Percentiles rank a stretch among this genome's conserved stretches.
phyloP scores from a whole-genome alignment of 2,329 filamentous ascomycete species.

The Chrysoporthe puriensis region DNA sequence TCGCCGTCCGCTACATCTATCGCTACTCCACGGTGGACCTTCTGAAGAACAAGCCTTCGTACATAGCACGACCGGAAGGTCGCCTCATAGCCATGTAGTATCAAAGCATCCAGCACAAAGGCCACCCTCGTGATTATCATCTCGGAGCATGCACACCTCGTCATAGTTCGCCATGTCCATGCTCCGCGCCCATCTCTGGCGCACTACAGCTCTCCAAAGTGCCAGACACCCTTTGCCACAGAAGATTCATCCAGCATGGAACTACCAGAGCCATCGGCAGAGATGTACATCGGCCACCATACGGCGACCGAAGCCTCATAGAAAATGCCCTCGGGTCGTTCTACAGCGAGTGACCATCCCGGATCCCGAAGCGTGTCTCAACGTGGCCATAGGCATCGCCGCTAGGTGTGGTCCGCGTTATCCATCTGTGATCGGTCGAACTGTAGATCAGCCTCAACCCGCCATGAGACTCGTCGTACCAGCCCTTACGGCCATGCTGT shows the following conservation, averaged over 20 bases:
- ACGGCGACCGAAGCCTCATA: background rate
- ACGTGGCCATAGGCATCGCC: background rate
- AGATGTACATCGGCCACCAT: background rate
- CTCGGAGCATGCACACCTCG: background rate
- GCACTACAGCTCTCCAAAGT: background rate
- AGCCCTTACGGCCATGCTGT: too few species aligned
- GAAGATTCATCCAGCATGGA: background rate
- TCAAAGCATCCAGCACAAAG: background rate
- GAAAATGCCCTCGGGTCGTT: background rate
- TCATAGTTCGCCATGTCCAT: background rate
- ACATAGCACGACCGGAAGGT: background rate
- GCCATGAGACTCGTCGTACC: background rate
- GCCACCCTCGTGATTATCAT: background rate
- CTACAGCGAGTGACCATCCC: background rate
- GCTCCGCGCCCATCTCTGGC: background rate
- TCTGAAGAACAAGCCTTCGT: background rate
- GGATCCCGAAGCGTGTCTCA: background rate
- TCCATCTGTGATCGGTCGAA: background rate
- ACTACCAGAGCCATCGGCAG: background rate
- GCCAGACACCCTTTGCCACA: background rate
- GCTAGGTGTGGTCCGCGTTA: too few species aligned
- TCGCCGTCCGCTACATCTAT: background rate
- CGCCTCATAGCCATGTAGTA: background rate
- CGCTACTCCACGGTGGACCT: background rate
- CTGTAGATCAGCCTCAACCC: background rate